Base-by-base conservation (phyloP, 1,139 yeast species). In the Geotrichum fermentans region DNA sequence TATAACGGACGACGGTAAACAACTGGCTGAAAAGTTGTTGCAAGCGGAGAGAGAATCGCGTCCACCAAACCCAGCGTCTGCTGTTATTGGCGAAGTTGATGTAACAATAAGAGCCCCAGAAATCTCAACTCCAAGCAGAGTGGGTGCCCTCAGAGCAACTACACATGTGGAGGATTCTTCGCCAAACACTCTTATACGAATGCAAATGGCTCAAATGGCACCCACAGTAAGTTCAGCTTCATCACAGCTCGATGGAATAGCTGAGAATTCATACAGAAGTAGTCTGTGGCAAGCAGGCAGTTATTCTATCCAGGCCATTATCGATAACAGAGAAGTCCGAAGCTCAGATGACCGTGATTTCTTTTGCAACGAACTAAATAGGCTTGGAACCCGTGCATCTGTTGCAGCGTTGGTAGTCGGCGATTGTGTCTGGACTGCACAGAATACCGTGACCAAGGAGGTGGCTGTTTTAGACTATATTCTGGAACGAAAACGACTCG, bases 361-460 rank as follows among this genome's bases (percentile, higher is more conserved):
- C 44, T 66, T 68, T 29, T 53, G 66, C 71, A 73, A 71, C 3
- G 77, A 82, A 37, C 69, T 92, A n/a, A 61, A 60, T 0, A 61
- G 70, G 13, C 64, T 73, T 22, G 81, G 80, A 0, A 70, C 85
- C 1, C 65, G 69, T 3, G 73, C 79, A 46, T 83, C 78, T 20
- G 77, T 77, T 0, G 67, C 78, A 44, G 72, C 84, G 1, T 70
- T 94, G 35, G 71, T 95, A 0, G 79, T 90, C 1, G 97, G 98
- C 0, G 99, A 94, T 70, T 81, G 83, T 0, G 58, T 85, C 8
- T 94, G 98, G 98, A 74, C 89, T 2, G 98, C 97, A 0, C 74
- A 75, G 52, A 77, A 89, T 60, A 75, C 69, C 46, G 59, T 54
- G 0, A 78, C 86, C 0, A 74, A 77, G 0, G 74, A 75, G 51